Percentiles rank a stretch among this genome's conserved stretches.
Evolutionary conservation across 108 stramenopile genomes (phyloP).

Genomic region (Mediolabrus comicus): DNA sequence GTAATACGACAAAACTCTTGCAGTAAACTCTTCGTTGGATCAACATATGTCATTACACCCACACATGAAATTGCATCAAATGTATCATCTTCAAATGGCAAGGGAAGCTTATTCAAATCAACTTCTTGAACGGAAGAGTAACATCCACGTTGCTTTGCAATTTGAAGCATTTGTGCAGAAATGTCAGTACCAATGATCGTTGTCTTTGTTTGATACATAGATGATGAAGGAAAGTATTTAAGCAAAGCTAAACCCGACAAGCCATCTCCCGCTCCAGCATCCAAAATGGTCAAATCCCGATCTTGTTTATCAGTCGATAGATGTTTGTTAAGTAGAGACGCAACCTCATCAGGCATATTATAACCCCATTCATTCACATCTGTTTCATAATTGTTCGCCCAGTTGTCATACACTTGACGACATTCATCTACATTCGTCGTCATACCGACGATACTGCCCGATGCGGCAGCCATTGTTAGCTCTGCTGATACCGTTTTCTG

Average conservation of each 20-base stretch:
- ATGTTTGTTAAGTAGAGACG: neutral
- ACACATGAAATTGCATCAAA: constrained; percentile 13
- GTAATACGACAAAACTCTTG: constrained; percentile 3
- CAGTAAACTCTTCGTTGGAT: neutral
- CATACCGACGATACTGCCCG: too few relatives aligned
- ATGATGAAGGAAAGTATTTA: neutral
- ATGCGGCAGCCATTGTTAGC: too few relatives aligned
- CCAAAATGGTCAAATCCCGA: neutral
- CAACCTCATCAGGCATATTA: neutral
- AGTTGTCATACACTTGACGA: constrained; percentile 1
- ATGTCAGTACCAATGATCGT: constrained; percentile 5
- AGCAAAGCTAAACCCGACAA: neutral
- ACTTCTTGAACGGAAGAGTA: constrained; percentile 1
- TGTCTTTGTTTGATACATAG: too few relatives aligned
- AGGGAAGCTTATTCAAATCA: neutral
- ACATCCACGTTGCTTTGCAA: neutral
- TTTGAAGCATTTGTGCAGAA: constrained; percentile 1
- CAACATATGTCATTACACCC: constrained; percentile 12
- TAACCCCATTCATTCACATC: neutral
- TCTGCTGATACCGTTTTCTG: too few relatives aligned
- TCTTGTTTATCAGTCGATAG: neutral
- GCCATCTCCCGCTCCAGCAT: constrained; percentile 2
- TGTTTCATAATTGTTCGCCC: neutral
- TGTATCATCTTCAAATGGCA: neutral
- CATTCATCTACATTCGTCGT: too few relatives aligned